A percentile compares a stretch with the other conserved stretches of the same genome.
phyloP scores from a whole-genome alignment of 768 basidiomycete species.

The Trametes cingulata region DNA sequence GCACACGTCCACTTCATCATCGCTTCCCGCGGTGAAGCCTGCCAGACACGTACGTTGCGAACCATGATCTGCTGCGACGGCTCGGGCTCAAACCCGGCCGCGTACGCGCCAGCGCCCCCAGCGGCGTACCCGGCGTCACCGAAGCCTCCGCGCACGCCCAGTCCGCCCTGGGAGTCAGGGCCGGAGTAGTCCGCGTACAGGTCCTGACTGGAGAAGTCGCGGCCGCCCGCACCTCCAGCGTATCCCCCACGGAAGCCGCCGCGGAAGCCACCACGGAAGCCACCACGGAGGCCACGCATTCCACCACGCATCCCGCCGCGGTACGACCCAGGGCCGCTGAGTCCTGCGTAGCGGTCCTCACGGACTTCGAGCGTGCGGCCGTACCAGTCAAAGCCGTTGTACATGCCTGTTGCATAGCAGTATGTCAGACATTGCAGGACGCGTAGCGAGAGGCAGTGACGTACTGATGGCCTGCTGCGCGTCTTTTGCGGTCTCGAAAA shows the following conservation, averaged over 20 bases:
- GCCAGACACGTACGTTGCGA: slow-evolving; percentile 78
- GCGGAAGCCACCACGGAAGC: slow-evolving; percentile 55
- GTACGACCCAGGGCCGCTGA: slow-evolving; percentile 63
- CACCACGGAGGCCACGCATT: slow-evolving; percentile 51
- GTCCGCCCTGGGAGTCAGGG: slow-evolving; percentile 63
- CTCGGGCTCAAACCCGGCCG: slow-evolving; percentile 55
- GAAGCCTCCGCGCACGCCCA: slow-evolving; percentile 38
- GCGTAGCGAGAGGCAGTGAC: slow-evolving; percentile 32
- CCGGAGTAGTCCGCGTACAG: slow-evolving; percentile 93
- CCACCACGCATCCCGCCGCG: slow-evolving; percentile 55
- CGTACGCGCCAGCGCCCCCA: slow-evolving; percentile 41
- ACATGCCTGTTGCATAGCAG: slow-evolving; percentile 74
- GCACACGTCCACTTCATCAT: not conserved
- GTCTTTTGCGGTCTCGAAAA: slow-evolving; percentile 89
- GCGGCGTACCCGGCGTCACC: slow-evolving; percentile 36
- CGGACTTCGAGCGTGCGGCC: slow-evolving; percentile 94
- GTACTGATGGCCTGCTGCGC: slow-evolving; percentile 89
- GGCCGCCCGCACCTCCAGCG: slow-evolving; percentile 41
- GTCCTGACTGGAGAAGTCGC: slow-evolving; percentile 85
- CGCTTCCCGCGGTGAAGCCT: not conserved
- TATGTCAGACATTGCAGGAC: not conserved
- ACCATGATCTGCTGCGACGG: slow-evolving; percentile 98
- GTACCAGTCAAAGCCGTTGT: slow-evolving; percentile 97
- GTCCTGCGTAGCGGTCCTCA: slow-evolving; percentile 91
- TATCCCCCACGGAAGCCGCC: slow-evolving; percentile 55